Conservation (phyloP, 179 eudicot species). For the Actinidia arguta region DNA sequence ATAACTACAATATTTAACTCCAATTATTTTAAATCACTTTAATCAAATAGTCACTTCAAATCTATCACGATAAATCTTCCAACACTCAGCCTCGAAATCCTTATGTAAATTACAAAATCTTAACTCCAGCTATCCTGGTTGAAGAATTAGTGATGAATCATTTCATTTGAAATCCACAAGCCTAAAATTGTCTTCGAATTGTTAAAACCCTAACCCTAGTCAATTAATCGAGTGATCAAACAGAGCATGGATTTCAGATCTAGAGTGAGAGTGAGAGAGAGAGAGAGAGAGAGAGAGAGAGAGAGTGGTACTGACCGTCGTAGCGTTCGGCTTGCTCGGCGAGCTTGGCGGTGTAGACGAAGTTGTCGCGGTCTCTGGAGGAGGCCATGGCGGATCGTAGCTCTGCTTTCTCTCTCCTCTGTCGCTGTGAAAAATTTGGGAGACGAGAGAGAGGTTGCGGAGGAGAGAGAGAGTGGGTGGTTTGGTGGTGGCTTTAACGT, state of each 20-base stretch:
- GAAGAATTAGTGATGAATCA: too few species aligned
- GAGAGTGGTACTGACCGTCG: constrained; percentile 25
- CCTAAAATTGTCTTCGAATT: too few species aligned
- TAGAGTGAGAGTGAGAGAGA: neutral
- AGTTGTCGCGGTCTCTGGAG: constrained; percentile 34
- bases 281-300: neutral
- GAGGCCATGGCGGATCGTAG: constrained; percentile 34
- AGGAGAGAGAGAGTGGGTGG: neutral
- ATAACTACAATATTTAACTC: too few species aligned
- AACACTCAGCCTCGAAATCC: too few species aligned
- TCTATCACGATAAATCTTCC: too few species aligned
- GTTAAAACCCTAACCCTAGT: constrained; percentile 8
- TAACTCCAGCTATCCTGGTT: too few species aligned
- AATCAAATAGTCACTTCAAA: too few species aligned
- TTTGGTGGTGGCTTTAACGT: too few species aligned
- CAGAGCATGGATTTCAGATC: constrained; percentile 17
- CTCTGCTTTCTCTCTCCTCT: neutral
- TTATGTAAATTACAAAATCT: too few species aligned
- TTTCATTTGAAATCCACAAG: too few species aligned
- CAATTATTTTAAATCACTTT: too few species aligned
- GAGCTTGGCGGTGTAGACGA: constrained; percentile 43
- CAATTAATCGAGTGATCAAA: neutral
- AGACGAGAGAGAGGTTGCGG: neutral
- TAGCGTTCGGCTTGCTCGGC: constrained; percentile 50
- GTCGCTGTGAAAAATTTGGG: neutral